These are phyloP conservation scores for Sporisorium graminicola DNA, from an alignment of 1,284 basidiomycete genomes.

Conservation along the genomic window DNA sequence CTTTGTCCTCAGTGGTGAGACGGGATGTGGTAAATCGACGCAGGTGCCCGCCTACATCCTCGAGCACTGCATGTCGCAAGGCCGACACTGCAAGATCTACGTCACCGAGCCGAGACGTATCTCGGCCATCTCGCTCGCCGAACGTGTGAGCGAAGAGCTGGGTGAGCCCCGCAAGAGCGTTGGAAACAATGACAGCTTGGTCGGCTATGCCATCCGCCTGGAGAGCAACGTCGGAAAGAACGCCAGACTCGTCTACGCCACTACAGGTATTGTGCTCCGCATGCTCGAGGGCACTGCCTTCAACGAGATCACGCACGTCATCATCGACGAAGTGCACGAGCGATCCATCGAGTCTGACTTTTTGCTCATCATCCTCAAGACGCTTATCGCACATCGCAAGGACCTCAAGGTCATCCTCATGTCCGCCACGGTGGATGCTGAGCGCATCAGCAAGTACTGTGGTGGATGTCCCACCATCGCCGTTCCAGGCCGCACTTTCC, in stretches of 20 bases:
- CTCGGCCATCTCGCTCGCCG: constrained; percentile 95
- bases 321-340: constrained; percentile 92
- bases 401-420: constrained; percentile 94
- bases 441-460: constrained; percentile 94
- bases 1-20: constrained; percentile 94
- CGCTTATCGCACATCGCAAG: constrained; percentile 81
- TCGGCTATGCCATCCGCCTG: constrained; percentile 94
- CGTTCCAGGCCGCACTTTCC: constrained; percentile 97
- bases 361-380: constrained; percentile 92
- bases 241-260: constrained; percentile 74
- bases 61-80: constrained; percentile 86
- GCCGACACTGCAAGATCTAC: constrained; percentile 88
- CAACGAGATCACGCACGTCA: constrained; percentile 92
- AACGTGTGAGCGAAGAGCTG: constrained; percentile 92
- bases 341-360: constrained; percentile 98
- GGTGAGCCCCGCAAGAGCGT: constrained; percentile 87
- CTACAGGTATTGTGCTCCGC: constrained; percentile 94
- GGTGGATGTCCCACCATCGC: constrained; percentile 82
- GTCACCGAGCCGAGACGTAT: constrained; percentile 97
- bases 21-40: constrained; percentile 98
- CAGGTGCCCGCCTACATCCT: constrained; percentile 95
- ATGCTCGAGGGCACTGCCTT: constrained; percentile 94
- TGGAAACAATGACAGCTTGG: constrained; percentile 83
- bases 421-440: constrained; percentile 94
- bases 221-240: constrained; percentile 78